Base-by-base conservation (phyloP, 2,329 filamentous ascomycete genomes). In the Stagonosporopsis vannaccii region DNA sequence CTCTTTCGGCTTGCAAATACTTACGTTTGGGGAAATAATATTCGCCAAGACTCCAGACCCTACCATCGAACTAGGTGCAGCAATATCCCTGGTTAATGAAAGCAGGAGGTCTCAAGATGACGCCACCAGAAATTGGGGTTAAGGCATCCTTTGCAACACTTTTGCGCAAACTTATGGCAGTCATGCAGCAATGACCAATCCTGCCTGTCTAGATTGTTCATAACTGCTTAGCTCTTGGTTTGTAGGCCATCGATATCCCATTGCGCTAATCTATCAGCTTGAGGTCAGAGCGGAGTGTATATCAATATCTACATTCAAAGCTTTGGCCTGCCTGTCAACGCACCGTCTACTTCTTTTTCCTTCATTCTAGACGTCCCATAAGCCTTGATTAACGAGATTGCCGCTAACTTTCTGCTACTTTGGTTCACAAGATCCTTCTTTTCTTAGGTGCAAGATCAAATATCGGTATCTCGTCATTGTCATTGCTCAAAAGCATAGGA, bases 391-490 rank as follows among this genome's bases (percentile, higher is more conserved):
- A 6, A 28, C 26, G 11, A 28, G 6, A 35, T 6, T 17, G 13
- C n/a, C 15, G 32, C n/a, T 8, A 8, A 8, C n/a, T 13, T 13
- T 35, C n/a, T n/a, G 32, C 32, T 35, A 35, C 32, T 17, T 45
- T 52, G 49, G 39, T 26, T 23, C n/a, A 41, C 37, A 41, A 30
- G 22, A 25, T 52, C 15, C 39, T 52, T 37, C 49, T 52, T 12
- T 52, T 52, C 30, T 22, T 52, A n/a, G 49, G 49, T 35, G 49
- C 49, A 32, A 40, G 49, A 25, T 40, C 20, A 12, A 52, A 52
- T 44, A 40, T 52, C 28, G 49, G 49, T 6, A 19, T 33, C n/a
- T 44, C 49, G 11, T 41, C 41, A 22, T 25, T 52, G 28, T 32
- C 20, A n/a, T 33, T 44, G 19, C 45, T 52, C 40, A 41, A 42